These are phyloP conservation scores for Lasiosphaeria ovina DNA, from an alignment of 495 filamentous ascomycete genomes.

Conservation along the genomic window DNA sequence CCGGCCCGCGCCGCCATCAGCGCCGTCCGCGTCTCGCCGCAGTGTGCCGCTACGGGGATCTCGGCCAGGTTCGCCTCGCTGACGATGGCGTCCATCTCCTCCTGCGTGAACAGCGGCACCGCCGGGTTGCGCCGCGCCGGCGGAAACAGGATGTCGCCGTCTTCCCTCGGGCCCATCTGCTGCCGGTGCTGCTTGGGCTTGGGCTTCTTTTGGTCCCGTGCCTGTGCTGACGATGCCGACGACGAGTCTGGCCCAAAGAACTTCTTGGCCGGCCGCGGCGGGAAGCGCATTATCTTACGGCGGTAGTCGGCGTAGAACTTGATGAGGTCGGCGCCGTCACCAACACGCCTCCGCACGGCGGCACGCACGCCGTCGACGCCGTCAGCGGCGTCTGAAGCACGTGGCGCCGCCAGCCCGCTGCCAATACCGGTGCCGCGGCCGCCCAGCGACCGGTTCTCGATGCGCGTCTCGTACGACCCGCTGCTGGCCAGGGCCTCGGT, in stretches of 20 bases:
- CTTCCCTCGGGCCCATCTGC: slow-evolving; percentile 5
- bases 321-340: slow-evolving; percentile 50
- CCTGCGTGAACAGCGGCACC: slow-evolving; percentile 41
- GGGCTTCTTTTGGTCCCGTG: too few relatives aligned
- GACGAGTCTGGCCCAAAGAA: too few relatives aligned
- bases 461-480: slow-evolving; percentile 48
- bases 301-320: slow-evolving; percentile 56
- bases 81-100: slow-evolving; percentile 54
- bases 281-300: slow-evolving; percentile 46
- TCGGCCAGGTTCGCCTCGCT: slow-evolving; percentile 40
- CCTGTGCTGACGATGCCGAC: too few relatives aligned
- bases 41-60: slow-evolving; percentile 47
- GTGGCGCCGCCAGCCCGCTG: slow-evolving; percentile 30
- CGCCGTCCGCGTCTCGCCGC: slow-evolving; percentile 39
- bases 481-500: slow-evolving; percentile 49
- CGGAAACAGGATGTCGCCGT: slow-evolving; percentile 24
- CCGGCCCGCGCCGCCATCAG: slow-evolving; percentile 49
- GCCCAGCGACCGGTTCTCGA: slow-evolving; percentile 33
- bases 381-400: slow-evolving; percentile 45
- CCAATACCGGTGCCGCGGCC: slow-evolving; percentile 4
- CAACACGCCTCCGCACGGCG: slow-evolving; percentile 47
- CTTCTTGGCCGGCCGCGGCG: slow-evolving; percentile 11
- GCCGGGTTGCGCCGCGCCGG: slow-evolving; percentile 41
- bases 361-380: slow-evolving; percentile 43
- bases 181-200: slow-evolving; percentile 12